Conservation (phyloP, 768 basidiomycete species). For the Hydnum rufescens region DNA sequence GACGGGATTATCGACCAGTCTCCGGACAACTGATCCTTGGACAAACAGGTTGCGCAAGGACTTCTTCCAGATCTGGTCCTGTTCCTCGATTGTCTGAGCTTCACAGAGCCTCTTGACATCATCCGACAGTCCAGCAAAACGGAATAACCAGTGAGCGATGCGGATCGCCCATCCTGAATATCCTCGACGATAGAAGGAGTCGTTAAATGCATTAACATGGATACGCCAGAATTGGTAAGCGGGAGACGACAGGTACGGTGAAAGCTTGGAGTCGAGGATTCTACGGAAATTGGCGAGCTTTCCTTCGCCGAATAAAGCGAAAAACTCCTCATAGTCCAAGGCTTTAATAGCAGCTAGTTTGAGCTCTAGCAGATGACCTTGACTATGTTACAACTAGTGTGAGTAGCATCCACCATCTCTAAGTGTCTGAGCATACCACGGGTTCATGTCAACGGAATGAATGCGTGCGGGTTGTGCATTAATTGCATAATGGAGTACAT, state of each 20-base stretch:
- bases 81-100: conserved; percentile 33
- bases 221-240: conserved; percentile 64
- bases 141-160: conserved; percentile 36
- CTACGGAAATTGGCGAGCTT: conserved; percentile 36
- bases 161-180: conserved; percentile 51
- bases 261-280: conserved; percentile 38
- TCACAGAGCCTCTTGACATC: conserved; percentile 37
- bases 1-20: conserved; percentile 10
- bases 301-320: conserved; percentile 46
- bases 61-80: conserved; percentile 44
- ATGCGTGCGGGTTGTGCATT: conserved; percentile 39
- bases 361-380: conserved; percentile 60
- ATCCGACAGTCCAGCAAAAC: conserved; percentile 34
- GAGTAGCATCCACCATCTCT: neutral
- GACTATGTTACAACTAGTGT: conserved; percentile 16
- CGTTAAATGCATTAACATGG: conserved; percentile 27
- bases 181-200: conserved; percentile 47
- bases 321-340: conserved; percentile 42
- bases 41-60: conserved; percentile 29
- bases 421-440: conserved; percentile 20
- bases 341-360: conserved; percentile 48
- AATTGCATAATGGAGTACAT: conserved; percentile 61
- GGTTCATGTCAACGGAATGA: conserved; percentile 59
- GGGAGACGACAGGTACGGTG: conserved; percentile 43
- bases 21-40: neutral